These are phyloP conservation scores for Collybia nuda DNA, from an alignment of 768 basidiomycete genomes.

Conservation along the genomic window DNA sequence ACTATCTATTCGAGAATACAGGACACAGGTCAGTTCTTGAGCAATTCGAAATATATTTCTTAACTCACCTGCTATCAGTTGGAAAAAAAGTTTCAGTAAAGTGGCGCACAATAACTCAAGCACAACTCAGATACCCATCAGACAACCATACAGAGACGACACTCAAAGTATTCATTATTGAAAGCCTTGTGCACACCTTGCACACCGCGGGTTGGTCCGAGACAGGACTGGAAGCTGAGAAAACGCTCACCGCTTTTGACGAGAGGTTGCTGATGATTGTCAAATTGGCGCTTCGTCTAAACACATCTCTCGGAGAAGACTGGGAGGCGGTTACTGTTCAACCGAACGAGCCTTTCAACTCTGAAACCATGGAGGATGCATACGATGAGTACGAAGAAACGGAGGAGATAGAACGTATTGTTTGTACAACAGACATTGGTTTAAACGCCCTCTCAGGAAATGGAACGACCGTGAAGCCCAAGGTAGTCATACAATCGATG, in stretches of 20 bases:
- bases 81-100: slow-evolving; percentile 15
- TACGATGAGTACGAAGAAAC: slow-evolving; percentile 15
- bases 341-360: slow-evolving; percentile 25
- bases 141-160: slow-evolving; percentile 15
- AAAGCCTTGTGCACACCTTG: slow-evolving; percentile 9
- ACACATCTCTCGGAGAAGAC: slow-evolving; percentile 22
- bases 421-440: slow-evolving; percentile 32
- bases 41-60: background rate
- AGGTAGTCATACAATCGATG: slow-evolving; percentile 23
- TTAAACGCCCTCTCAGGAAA: slow-evolving; percentile 14
- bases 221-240: background rate
- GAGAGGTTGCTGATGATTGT: slow-evolving; percentile 21
- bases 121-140: slow-evolving; percentile 17
- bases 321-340: slow-evolving; percentile 24
- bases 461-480: slow-evolving; percentile 24
- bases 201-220: slow-evolving; percentile 2
- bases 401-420: slow-evolving; percentile 19
- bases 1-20: slow-evolving; percentile 35
- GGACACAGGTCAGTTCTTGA: slow-evolving; percentile 28
- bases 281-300: slow-evolving; percentile 28
- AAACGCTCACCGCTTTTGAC: slow-evolving; percentile 7
- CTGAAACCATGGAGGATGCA: slow-evolving; percentile 28
- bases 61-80: slow-evolving; percentile 6
- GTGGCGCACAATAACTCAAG: slow-evolving; percentile 27
- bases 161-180: slow-evolving; percentile 15